phyloP scores from a whole-genome alignment of 331 rosid species.

The Quercus tomentella region DNA sequence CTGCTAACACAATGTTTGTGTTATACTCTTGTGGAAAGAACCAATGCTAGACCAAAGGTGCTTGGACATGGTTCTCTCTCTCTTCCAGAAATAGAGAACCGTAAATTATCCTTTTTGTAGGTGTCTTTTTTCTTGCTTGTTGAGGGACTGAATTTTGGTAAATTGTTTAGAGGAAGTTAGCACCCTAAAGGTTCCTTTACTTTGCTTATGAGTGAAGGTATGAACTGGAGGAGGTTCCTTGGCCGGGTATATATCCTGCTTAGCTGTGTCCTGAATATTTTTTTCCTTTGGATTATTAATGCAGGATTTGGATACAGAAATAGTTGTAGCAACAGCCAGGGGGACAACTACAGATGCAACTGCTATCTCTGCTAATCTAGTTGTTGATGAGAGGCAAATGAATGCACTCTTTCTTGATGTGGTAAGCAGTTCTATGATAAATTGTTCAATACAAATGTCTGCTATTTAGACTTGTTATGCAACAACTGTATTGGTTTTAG shows the following conservation, averaged over 20 bases:
- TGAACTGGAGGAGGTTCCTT: neutral
- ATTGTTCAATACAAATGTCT: neutral
- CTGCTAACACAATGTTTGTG: neutral
- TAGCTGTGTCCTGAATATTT: neutral
- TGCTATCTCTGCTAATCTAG: conserved; percentile 77
- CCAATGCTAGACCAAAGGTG: too few relatives aligned
- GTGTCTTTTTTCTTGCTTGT: too few relatives aligned
- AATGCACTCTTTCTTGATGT: conserved; percentile 96
- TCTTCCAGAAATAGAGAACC: too few relatives aligned
- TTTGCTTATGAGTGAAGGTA: too few relatives aligned
- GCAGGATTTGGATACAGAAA: conserved; percentile 96
- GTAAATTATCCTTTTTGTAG: too few relatives aligned
- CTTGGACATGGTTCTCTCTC: too few relatives aligned
- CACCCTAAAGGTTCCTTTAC: too few relatives aligned
- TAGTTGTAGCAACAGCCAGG: conserved; percentile 73
- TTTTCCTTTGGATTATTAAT: conserved; percentile 3
- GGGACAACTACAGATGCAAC: conserved; percentile 52
- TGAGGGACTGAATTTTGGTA: too few relatives aligned
- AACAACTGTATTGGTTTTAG: neutral
- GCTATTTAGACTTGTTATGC: neutral
- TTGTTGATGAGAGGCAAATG: conserved; percentile 97
- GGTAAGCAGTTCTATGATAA: conserved; percentile 45
- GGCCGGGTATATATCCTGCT: neutral
- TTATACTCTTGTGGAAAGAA: neutral
- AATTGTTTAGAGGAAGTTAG: too few relatives aligned